phyloP scores from a whole-genome alignment of 768 basidiomycete genomes.

The Phylloporus rhodoxanthus region DNA sequence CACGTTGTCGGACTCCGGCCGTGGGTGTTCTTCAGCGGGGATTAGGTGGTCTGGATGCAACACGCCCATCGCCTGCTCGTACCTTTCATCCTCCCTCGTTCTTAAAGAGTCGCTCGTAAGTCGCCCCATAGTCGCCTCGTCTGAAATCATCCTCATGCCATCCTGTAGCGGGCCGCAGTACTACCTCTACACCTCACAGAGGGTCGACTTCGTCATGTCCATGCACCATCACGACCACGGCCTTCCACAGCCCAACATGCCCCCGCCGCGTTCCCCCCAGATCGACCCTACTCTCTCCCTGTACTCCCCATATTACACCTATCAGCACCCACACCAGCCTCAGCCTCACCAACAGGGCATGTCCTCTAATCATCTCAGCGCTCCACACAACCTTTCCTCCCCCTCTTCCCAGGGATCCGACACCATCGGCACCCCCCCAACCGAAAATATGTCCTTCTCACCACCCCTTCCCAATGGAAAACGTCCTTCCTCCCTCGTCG shows the following conservation, averaged over 20 bases:
- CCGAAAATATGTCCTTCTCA: slow-evolving; percentile 50
- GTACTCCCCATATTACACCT: slow-evolving; percentile 57
- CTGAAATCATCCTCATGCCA: slow-evolving; percentile 15
- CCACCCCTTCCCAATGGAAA: slow-evolving; percentile 58
- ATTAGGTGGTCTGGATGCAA: neutral
- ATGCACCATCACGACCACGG: slow-evolving; percentile 42
- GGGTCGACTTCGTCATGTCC: slow-evolving; percentile 39
- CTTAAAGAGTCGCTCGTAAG: slow-evolving; percentile 5
- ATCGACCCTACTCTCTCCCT: slow-evolving; percentile 70
- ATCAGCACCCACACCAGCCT: slow-evolving; percentile 40
- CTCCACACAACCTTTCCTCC: slow-evolving; percentile 61
- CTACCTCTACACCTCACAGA: slow-evolving; percentile 23
- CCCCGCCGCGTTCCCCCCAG: slow-evolving; percentile 50
- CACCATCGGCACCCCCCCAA: slow-evolving; percentile 65
- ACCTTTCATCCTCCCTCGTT: neutral
- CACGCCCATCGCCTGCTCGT: neutral
- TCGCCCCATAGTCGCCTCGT: neutral
- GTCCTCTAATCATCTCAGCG: slow-evolving; percentile 49
- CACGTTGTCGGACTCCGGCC: too few relatives aligned
- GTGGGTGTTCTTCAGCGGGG: too few relatives aligned
- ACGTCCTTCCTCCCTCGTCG: slow-evolving; percentile 49
- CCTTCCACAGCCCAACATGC: slow-evolving; percentile 35
- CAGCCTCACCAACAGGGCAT: slow-evolving; percentile 46
- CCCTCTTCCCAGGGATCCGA: slow-evolving; percentile 80
- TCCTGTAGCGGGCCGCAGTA: slow-evolving; percentile 22